Conservation (phyloP, 257 asterid genomes). For the Dorcoceras hygrometricum region DNA sequence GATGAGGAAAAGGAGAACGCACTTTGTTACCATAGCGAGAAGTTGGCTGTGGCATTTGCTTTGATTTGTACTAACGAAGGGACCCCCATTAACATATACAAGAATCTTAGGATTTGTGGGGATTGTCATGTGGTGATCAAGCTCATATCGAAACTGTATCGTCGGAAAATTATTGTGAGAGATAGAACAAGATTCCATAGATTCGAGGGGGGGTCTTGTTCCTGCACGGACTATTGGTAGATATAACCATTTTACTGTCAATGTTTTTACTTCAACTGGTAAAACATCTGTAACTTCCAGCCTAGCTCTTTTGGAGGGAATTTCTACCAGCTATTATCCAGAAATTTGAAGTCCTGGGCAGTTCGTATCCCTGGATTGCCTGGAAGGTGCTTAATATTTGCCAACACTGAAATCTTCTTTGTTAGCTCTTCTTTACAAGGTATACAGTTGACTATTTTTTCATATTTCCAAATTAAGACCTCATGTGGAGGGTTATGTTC, state of each 20-base stretch:
- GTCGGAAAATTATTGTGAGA: constrained; percentile 71
- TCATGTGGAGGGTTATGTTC: constrained; percentile 9
- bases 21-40: constrained; percentile 80
- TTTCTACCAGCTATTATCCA: constrained; percentile 69
- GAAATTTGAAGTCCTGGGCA: constrained; percentile 90
- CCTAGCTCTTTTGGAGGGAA: constrained; percentile 93
- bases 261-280: no score
- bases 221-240: constrained; percentile 81
- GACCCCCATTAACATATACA: constrained; percentile 56
- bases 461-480: constrained; percentile 18
- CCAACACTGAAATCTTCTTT: constrained; percentile 72
- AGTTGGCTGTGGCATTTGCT: constrained; percentile 81
- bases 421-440: constrained; percentile 81
- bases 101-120: constrained; percentile 93
- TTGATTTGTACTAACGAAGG: constrained; percentile 55
- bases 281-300: constrained; percentile 41
- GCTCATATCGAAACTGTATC: constrained; percentile 64
- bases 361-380: constrained; percentile 97
- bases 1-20: constrained; percentile 91
- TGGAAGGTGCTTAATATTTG: constrained; percentile 79
- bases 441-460: constrained; percentile 24
- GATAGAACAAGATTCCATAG: constrained; percentile 88
- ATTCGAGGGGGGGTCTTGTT: constrained; percentile 69
- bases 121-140: constrained; percentile 87
- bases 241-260: no score